A percentile compares a stretch with the other conserved stretches of the same genome.
These are phyloP conservation scores for Cyclotella kingstonii DNA, from an alignment of 108 stramenopile genomes.

Conservation along the genomic window DNA sequence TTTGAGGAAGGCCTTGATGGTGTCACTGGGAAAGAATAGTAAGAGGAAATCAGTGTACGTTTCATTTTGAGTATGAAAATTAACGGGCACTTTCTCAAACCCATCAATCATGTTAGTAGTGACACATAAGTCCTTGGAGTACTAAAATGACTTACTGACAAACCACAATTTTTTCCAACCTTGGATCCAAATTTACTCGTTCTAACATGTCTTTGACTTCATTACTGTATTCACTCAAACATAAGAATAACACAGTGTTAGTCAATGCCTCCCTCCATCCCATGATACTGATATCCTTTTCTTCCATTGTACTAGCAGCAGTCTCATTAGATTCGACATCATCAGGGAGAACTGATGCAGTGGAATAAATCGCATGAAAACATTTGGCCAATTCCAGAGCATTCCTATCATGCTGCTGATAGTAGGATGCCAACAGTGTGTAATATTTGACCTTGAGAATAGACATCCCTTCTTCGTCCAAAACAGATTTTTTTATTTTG, in stretches of 20 bases:
- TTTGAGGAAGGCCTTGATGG: constrained; percentile 62
- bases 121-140: background rate
- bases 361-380: constrained; percentile 93
- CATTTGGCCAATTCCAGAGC: constrained; percentile 90
- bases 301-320: constrained; percentile 36
- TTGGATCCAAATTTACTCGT: constrained; percentile 65
- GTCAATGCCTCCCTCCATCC: constrained; percentile 82
- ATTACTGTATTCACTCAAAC: constrained; percentile 77
- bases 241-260: constrained; percentile 86
- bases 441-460: constrained; percentile 90
- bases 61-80: background rate
- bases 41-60: background rate
- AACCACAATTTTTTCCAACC: constrained; percentile 65
- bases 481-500: constrained; percentile 89
- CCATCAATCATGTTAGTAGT: background rate
- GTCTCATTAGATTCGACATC: too few species aligned
- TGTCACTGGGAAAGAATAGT: constrained; percentile 15
- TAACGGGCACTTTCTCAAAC: background rate
- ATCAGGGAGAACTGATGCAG: too few species aligned
- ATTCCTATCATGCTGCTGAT: constrained; percentile 89
- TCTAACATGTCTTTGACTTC: constrained; percentile 94
- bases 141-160: constrained; percentile 29
- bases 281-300: constrained; percentile 31
- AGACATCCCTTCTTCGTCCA: constrained; percentile 89
- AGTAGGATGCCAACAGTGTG: constrained; percentile 80